Evolutionary conservation across 1,139 yeast species (phyloP).

Genomic region (Cylindricascospora bacillispora): DNA sequence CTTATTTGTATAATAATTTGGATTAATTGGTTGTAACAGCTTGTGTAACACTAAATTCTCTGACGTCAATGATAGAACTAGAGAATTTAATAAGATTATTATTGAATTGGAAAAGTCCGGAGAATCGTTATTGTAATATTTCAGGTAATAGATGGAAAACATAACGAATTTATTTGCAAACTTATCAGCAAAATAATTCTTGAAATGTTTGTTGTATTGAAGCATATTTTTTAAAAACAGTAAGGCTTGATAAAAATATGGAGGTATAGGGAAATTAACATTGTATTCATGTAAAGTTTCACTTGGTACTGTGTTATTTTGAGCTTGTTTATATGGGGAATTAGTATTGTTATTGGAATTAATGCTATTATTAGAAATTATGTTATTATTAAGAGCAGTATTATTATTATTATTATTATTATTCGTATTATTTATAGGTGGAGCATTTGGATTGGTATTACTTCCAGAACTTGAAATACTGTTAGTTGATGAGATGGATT

Average conservation of each 20-base stretch:
- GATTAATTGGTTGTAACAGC: slow-evolving; percentile 34
- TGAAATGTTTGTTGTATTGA: slow-evolving; percentile 54
- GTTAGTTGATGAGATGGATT: not conserved
- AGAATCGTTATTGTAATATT: slow-evolving; percentile 32
- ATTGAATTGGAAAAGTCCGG: slow-evolving; percentile 33
- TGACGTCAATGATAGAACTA: slow-evolving; percentile 48
- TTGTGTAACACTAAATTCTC: slow-evolving; percentile 32
- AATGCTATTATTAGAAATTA: slow-evolving; percentile 2
- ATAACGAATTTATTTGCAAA: slow-evolving; percentile 44
- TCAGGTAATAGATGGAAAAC: slow-evolving; percentile 43
- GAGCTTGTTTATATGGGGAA: slow-evolving; percentile 3
- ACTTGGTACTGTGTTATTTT: not conserved
- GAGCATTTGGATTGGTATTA: slow-evolving; percentile 1
- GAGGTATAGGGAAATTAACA: slow-evolving; percentile 26
- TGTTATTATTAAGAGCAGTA: slow-evolving; percentile 4
- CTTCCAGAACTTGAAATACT: not conserved
- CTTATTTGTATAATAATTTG: slow-evolving; percentile 29
- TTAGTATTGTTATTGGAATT: slow-evolving; percentile 8
- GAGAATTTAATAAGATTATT: slow-evolving; percentile 47
- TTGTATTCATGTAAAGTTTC: not conserved
- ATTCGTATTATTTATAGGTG: slow-evolving; percentile 3
- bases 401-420: slow-evolving; percentile 2
- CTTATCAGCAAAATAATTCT: slow-evolving; percentile 35
- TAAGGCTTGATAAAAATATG: slow-evolving; percentile 43
- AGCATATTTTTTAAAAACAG: slow-evolving; percentile 65